Conservation (phyloP, 2,329 filamentous ascomycete genomes). For the Pseudopyrenochaeta lycopersici region DNA sequence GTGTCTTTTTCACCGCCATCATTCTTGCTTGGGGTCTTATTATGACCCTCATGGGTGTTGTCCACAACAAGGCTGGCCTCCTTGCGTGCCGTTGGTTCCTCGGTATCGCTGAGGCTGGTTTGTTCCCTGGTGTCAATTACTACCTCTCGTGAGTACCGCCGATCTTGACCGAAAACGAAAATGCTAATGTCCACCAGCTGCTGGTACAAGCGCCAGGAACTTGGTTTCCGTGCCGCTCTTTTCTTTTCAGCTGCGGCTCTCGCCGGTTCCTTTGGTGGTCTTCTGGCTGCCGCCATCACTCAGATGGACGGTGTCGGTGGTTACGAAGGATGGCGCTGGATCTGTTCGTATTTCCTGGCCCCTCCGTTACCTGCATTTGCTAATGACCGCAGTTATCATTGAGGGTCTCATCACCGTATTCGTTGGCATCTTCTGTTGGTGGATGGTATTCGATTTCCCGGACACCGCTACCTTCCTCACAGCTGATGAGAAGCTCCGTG, state of each 20-base stretch:
- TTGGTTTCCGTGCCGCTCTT: slow-evolving; percentile 63
- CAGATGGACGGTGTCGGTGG: slow-evolving; percentile 68
- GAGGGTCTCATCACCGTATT: slow-evolving; percentile 49
- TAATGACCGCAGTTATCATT: slow-evolving; percentile 42
- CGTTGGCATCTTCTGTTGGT: slow-evolving; percentile 54
- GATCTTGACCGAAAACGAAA: neutral
- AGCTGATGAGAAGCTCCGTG: slow-evolving; percentile 61
- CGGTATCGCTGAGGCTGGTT: slow-evolving; percentile 49
- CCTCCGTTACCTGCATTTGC: neutral
- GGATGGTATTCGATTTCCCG: slow-evolving; percentile 72
- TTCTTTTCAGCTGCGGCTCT: slow-evolving; percentile 68
- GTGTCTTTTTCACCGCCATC: slow-evolving; percentile 53
- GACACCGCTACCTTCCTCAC: slow-evolving; percentile 67
- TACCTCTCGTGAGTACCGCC: slow-evolving; percentile 61
- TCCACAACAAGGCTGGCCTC: slow-evolving; percentile 49
- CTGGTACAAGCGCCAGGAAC: slow-evolving; percentile 64
- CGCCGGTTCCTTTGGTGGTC: slow-evolving; percentile 68
- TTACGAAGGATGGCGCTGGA: slow-evolving; percentile 52
- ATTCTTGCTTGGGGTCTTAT: slow-evolving; percentile 60
- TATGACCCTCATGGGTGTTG: slow-evolving; percentile 60
- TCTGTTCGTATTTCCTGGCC: slow-evolving; percentile 32
- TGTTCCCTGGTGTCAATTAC: slow-evolving; percentile 57
- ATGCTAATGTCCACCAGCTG: slow-evolving; percentile 48
- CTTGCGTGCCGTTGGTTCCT: slow-evolving; percentile 49
- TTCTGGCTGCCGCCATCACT: slow-evolving; percentile 66